These are phyloP conservation scores for Cerioporus squamosus DNA, from an alignment of 1,284 basidiomycete genomes.

Conservation along the genomic window DNA sequence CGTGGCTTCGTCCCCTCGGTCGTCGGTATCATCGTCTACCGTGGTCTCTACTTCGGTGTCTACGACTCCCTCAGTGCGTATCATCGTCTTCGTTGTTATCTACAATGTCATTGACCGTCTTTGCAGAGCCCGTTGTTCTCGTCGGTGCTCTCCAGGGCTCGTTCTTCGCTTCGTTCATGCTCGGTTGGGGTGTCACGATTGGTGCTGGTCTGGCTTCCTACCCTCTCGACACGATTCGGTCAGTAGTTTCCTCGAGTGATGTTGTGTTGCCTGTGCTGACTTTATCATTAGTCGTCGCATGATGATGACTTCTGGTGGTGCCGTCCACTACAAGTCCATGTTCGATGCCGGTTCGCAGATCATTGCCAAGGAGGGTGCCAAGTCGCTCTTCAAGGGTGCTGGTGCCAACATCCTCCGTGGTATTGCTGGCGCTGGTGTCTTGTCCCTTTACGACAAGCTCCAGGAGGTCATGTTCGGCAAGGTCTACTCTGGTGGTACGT, in stretches of 20 bases:
- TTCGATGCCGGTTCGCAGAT: constrained; percentile 87
- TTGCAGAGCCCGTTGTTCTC: constrained; percentile 86
- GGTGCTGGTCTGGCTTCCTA: constrained; percentile 96
- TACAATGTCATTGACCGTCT: constrained; percentile 12
- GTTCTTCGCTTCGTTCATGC: constrained; percentile 89
- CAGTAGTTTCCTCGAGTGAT: constrained; percentile 32
- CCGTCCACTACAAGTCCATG: constrained; percentile 91
- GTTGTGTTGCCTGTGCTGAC: constrained; percentile 24
- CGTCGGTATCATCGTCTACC: constrained; percentile 95
- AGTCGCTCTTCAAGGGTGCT: constrained; percentile 94
- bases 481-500: constrained; percentile 84
- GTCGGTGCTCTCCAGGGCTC: constrained; percentile 88
- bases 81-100: not conserved
- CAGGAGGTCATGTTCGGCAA: constrained; percentile 93
- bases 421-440: constrained; percentile 96
- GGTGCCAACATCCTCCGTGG: constrained; percentile 99
- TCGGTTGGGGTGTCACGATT: constrained; percentile 95
- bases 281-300: constrained; percentile 76
- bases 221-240: constrained; percentile 93
- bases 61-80: constrained; percentile 89
- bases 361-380: constrained; percentile 87
- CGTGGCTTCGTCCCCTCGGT: constrained; percentile 96
- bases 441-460: constrained; percentile 94
- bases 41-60: constrained; percentile 95
- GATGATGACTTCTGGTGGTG: constrained; percentile 93